Conservation (phyloP, 805 yeast species). For the Hagleromyces aurorensis region DNA sequence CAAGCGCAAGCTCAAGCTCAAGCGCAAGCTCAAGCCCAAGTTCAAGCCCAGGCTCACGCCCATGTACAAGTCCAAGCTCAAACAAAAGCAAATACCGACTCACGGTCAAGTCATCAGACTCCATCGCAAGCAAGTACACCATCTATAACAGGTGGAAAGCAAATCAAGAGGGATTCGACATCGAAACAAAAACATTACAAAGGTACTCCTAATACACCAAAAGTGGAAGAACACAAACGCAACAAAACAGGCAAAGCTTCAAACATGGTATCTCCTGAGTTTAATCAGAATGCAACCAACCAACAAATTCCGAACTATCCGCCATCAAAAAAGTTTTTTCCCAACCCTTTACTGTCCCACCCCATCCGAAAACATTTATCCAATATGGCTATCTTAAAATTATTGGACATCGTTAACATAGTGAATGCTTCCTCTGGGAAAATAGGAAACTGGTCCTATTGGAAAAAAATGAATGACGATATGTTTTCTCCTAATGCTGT, state of each 20-base stretch:
- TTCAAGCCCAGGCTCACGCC: slow-evolving; percentile 3
- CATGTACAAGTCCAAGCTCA: too few relatives aligned
- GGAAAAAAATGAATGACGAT: slow-evolving; percentile 43
- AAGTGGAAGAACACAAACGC: too few relatives aligned
- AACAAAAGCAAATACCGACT: slow-evolving; percentile 5
- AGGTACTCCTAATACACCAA: too few relatives aligned
- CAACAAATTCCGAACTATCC: too few relatives aligned
- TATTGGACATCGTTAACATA: slow-evolving; percentile 43
- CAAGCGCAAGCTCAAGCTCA: too few relatives aligned
- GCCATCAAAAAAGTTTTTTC: too few relatives aligned
- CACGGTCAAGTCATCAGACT: slow-evolving; percentile 7
- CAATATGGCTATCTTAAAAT: slow-evolving; percentile 42
- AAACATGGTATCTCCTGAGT: too few relatives aligned
- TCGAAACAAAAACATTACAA: too few relatives aligned
- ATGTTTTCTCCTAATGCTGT: slow-evolving; percentile 46
- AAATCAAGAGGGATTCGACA: too few relatives aligned
- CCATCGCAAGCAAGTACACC: slow-evolving; percentile 5
- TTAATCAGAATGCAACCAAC: too few relatives aligned
- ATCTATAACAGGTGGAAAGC: slow-evolving; percentile 1
- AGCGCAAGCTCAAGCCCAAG: slow-evolving; percentile 7
- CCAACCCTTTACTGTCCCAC: slow-evolving; percentile 17
- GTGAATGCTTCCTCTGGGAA: slow-evolving; percentile 38
- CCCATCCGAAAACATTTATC: slow-evolving; percentile 35
- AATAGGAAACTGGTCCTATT: slow-evolving; percentile 38
- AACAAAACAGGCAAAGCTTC: too few relatives aligned